Evolutionary conservation across 2,329 filamentous ascomycete species (phyloP).

Genomic region (Simplicillium aogashimaense): DNA sequence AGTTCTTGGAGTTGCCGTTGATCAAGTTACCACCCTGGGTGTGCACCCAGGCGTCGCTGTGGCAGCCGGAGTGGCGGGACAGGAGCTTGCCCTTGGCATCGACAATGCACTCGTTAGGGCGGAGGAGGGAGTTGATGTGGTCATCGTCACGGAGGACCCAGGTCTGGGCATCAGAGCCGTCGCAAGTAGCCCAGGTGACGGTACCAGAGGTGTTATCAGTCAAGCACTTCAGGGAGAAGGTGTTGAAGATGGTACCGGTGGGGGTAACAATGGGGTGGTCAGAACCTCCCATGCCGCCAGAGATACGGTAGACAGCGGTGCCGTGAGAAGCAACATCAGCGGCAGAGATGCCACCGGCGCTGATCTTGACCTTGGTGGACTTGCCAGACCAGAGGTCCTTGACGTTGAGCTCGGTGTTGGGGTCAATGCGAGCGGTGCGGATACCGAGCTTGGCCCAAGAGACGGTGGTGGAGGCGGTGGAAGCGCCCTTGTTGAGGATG

Average conservation of each 20-base stretch:
- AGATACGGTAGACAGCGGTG: conserved; percentile 31
- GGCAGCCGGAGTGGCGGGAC: conserved; percentile 9
- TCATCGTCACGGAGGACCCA: conserved; percentile 26
- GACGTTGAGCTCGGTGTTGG: conserved; percentile 16
- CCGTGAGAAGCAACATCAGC: conserved; percentile 24
- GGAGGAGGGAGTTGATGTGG: conserved; percentile 25
- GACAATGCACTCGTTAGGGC: conserved; percentile 20
- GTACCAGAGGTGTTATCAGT: conserved; percentile 17
- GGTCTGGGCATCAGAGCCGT: conserved; percentile 27
- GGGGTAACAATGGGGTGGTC: conserved; percentile 19
- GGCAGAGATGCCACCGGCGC: conserved; percentile 12
- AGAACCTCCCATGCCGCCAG: conserved; percentile 14
- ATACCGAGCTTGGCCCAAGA: conserved; percentile 26
- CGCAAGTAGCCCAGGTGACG: conserved; percentile 24
- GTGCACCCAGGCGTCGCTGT: conserved; percentile 30
- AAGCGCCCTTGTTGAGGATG: conserved; percentile 30
- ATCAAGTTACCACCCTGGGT: conserved; percentile 30
- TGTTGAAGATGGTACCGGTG: conserved; percentile 40
- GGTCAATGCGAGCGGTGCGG: conserved; percentile 13
- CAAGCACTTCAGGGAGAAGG: conserved; percentile 31
- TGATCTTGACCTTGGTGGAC: conserved; percentile 11
- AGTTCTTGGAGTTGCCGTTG: conserved; percentile 19
- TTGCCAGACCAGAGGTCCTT: conserved; percentile 33
- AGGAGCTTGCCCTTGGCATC: conserved; percentile 10
- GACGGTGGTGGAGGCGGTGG: conserved; percentile 17